Conservation (phyloP, 139 green algal genomes). For the Astrephomene gubernaculifera region DNA sequence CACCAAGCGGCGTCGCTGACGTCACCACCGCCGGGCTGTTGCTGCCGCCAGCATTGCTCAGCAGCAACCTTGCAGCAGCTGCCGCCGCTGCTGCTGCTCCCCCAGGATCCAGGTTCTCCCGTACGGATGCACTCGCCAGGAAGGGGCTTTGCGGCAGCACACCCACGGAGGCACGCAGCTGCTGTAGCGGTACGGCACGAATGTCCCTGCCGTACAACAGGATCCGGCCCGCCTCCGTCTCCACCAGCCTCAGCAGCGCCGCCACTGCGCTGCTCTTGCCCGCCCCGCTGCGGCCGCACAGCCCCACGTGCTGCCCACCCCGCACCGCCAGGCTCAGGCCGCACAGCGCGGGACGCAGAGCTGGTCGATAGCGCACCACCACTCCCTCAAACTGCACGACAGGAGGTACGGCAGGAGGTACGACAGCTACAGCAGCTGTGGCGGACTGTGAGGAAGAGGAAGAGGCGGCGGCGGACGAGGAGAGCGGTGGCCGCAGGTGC, state of each 20-base stretch:
- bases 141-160: conserved; percentile 74
- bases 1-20: not conserved
- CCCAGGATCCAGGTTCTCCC: conserved; percentile 79
- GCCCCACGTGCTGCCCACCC: conserved; percentile 72
- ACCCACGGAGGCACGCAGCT: conserved; percentile 59
- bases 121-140: conserved; percentile 76
- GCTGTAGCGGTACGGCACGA: conserved; percentile 34
- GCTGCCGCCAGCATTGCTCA: not conserved
- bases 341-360: conserved; percentile 56
- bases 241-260: conserved; percentile 69
- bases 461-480: no score
- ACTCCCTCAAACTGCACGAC: not conserved
- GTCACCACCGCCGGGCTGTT: not conserved
- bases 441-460: no score
- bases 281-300: conserved; percentile 82
- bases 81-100: not conserved
- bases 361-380: conserved; percentile 24
- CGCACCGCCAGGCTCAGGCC: conserved; percentile 54
- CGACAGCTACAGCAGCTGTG: no score
- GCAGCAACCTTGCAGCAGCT: not conserved
- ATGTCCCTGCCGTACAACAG: conserved; percentile 53
- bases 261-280: conserved; percentile 79
- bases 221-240: conserved; percentile 48
- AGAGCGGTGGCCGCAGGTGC: no score
- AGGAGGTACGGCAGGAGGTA: no score